Percentiles rank a stretch among this genome's conserved stretches.
Evolutionary conservation across 352 stramenopile species (phyloP).

Genomic region (Pythium folliculosum): DNA sequence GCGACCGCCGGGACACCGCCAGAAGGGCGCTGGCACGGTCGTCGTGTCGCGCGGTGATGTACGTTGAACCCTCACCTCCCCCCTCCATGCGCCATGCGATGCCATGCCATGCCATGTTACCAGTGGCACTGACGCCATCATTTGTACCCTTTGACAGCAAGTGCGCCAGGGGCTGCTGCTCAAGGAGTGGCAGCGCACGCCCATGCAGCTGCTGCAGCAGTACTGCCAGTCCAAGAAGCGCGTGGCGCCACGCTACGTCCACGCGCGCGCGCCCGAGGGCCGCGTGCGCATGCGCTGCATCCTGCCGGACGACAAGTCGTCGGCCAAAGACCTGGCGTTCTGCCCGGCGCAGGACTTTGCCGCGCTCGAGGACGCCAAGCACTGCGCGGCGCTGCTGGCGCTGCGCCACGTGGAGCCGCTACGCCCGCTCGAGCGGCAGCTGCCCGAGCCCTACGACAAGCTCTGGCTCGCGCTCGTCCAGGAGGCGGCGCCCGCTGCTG

Average conservation of each 20-base stretch:
- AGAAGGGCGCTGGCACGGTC: slow-evolving; percentile 89
- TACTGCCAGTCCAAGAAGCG: slow-evolving; percentile 94
- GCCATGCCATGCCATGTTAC: background rate
- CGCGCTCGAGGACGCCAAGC: slow-evolving; percentile 88
- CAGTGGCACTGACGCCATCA: background rate
- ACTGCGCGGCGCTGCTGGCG: slow-evolving; percentile 92
- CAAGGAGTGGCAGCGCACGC: slow-evolving; percentile 94
- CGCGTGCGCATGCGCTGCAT: slow-evolving; percentile 72
- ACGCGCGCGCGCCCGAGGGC: slow-evolving; percentile 41
- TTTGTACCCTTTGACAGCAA: slow-evolving; percentile 25
- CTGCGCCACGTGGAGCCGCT: slow-evolving; percentile 93
- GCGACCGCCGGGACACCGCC: slow-evolving; percentile 63
- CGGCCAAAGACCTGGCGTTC: slow-evolving; percentile 94
- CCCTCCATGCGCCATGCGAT: too few species aligned
- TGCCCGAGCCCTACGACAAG: slow-evolving; percentile 95
- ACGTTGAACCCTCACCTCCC: too few species aligned
- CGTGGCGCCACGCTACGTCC: slow-evolving; percentile 67
- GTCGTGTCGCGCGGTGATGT: slow-evolving; percentile 80
- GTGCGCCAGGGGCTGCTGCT: slow-evolving; percentile 84
- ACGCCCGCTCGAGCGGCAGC: slow-evolving; percentile 93
- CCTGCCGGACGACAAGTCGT: slow-evolving; percentile 93
- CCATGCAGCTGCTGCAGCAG: slow-evolving; percentile 93
- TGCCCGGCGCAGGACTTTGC: slow-evolving; percentile 84
- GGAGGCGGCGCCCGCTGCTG: slow-evolving; percentile 6
- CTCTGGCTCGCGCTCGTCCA: slow-evolving; percentile 84